Conservation (phyloP, 345 rosid species). For the Gossypium herbaceum region DNA sequence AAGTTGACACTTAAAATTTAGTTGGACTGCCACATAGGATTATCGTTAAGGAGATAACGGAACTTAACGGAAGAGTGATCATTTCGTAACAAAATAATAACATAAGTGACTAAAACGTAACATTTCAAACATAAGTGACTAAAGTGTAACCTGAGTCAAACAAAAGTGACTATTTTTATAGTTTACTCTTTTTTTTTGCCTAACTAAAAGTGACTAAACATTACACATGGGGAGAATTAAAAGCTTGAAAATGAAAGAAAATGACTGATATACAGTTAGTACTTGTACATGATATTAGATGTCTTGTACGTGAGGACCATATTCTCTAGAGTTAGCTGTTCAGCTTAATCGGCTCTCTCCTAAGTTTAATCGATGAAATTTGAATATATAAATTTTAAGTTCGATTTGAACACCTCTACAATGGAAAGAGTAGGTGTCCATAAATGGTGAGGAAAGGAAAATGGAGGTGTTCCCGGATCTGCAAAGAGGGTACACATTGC, state of each 20-base stretch:
- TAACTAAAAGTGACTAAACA: conserved; percentile 30
- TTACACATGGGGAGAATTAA: conserved; percentile 24
- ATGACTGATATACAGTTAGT: background rate
- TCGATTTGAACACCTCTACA: no score
- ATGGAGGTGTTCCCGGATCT: conserved; percentile 41
- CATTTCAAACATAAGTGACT: no score
- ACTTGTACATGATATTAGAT: background rate
- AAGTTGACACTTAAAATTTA: no score
- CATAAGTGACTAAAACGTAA: no score
- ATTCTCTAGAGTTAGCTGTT: no score
- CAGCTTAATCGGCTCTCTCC: background rate
- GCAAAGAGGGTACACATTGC: conserved; percentile 47
- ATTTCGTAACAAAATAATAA: no score
- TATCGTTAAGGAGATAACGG: no score
- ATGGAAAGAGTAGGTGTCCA: no score
- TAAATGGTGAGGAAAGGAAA: background rate
- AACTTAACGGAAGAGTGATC: no score
- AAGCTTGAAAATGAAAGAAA: background rate
- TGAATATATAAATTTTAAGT: background rate
- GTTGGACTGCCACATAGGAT: no score
- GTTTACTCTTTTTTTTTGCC: background rate
- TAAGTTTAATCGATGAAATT: background rate
- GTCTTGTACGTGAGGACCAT: conserved; percentile 12
- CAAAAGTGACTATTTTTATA: no score
- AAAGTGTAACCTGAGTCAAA: no score